phyloP scores from a whole-genome alignment of 805 yeast species.

The Wickerhamomyces kurtzmanii region DNA sequence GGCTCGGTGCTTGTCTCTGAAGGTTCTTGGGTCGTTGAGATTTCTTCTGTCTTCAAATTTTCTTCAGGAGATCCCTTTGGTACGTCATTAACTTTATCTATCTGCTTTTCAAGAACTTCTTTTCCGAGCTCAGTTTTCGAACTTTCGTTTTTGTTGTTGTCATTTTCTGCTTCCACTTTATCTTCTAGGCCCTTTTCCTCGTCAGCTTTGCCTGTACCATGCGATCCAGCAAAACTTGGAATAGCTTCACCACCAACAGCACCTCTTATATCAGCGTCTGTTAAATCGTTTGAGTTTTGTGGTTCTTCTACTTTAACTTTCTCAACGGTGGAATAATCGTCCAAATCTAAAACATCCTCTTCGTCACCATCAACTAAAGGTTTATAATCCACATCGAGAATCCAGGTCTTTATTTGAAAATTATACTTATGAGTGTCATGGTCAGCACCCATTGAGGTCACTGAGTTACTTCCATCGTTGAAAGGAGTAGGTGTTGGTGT shows the following conservation, averaged over 20 bases:
- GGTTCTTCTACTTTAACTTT: conserved; percentile 7
- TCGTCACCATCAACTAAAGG: conserved; percentile 24
- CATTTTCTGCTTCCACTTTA: conserved; percentile 4
- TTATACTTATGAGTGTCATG: conserved; percentile 7
- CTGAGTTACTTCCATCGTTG: conserved; percentile 13
- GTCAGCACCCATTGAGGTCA: too few relatives aligned
- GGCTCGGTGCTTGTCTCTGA: too few relatives aligned
- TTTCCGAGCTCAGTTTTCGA: background rate
- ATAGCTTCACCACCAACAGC: conserved; percentile 41
- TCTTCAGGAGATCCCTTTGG: background rate
- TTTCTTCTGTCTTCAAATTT: background rate
- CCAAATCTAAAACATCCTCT: conserved; percentile 35
- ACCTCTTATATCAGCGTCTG: conserved; percentile 41
- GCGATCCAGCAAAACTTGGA: conserved; percentile 28
- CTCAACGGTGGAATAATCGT: conserved; percentile 21
- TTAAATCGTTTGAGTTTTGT: conserved; percentile 22
- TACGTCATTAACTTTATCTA: too few relatives aligned
- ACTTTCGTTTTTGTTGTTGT: conserved; percentile 2
- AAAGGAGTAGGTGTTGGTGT: conserved; percentile 16
- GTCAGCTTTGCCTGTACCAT: conserved; percentile 1
- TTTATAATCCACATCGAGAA: conserved; percentile 9
- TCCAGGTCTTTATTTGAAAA: conserved; percentile 24
- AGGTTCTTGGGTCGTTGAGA: too few relatives aligned
- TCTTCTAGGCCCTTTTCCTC: conserved; percentile 4
- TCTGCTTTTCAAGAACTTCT: conserved; percentile 12